phyloP scores from a whole-genome alignment of 1,284 basidiomycete genomes.

The Phlebopus sp. region DNA sequence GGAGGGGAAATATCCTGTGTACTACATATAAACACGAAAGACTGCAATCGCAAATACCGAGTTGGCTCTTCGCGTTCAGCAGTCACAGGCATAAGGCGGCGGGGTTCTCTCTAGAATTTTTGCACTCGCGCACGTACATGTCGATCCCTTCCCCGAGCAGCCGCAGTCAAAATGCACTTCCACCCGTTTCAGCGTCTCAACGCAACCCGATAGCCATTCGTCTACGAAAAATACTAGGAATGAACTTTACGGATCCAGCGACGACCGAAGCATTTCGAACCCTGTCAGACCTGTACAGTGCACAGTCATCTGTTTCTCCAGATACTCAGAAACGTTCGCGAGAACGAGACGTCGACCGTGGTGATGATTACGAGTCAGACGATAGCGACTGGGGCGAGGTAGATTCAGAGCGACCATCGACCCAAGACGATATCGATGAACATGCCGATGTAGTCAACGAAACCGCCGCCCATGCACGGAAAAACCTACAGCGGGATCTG shows the following conservation, averaged over 20 bases:
- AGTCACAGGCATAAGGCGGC: too few relatives aligned
- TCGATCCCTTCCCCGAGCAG: conserved; percentile 10
- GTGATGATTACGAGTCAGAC: conserved; percentile 29
- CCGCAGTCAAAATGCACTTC: conserved; percentile 9
- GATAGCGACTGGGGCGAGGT: conserved; percentile 33
- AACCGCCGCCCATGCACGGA: conserved; percentile 67
- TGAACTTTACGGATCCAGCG: conserved; percentile 78
- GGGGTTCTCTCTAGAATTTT: too few relatives aligned
- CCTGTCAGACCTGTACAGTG: conserved; percentile 72
- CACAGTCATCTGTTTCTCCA: conserved; percentile 8
- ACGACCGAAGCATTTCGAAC: conserved; percentile 82
- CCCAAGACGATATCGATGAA: conserved; percentile 6
- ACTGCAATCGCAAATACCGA: too few relatives aligned
- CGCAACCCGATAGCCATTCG: conserved; percentile 77
- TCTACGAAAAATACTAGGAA: conserved; percentile 86
- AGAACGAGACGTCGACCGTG: conserved; percentile 22
- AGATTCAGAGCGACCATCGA: conserved; percentile 12
- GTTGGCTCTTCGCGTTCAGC: too few relatives aligned
- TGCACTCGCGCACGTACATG: conserved; percentile 3
- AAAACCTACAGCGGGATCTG: conserved; percentile 79
- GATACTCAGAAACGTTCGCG: background rate
- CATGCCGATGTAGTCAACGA: conserved; percentile 41
- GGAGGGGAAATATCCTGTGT: too few relatives aligned
- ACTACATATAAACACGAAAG: too few relatives aligned
- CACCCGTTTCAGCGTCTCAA: conserved; percentile 13